These are phyloP conservation scores for Phytophthora palmivora DNA, from an alignment of 352 stramenopile species.

Conservation along the genomic window DNA sequence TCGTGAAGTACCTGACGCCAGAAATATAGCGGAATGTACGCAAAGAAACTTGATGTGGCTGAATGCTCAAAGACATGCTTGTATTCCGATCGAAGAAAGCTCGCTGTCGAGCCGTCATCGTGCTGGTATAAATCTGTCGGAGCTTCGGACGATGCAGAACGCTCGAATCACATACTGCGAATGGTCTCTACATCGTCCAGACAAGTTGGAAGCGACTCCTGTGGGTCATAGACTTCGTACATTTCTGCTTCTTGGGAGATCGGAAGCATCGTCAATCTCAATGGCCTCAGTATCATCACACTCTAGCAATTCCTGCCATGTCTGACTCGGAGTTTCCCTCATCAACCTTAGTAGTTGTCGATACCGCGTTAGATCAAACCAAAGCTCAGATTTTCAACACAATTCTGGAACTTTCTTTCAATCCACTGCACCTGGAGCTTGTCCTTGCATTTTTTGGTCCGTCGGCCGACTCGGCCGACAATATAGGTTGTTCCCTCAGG, in stretches of 20 bases:
- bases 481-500: background rate
- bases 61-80: slow-evolving; percentile 3
- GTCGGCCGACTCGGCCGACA: background rate
- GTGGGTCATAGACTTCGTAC: background rate
- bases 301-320: background rate
- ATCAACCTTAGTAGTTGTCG: background rate
- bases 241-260: background rate
- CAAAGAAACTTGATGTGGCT: slow-evolving; percentile 1
- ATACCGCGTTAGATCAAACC: background rate
- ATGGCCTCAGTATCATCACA: background rate
- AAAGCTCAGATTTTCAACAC: background rate
- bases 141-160: background rate
- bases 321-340: too few relatives aligned
- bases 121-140: background rate
- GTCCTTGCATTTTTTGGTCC: background rate
- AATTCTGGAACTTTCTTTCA: slow-evolving; percentile 2
- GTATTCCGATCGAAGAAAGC: background rate
- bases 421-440: slow-evolving; percentile 2
- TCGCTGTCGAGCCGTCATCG: background rate
- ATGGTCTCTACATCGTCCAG: too few relatives aligned
- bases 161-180: too few relatives aligned
- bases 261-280: background rate
- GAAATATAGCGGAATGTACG: slow-evolving; percentile 5
- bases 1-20: slow-evolving; percentile 2
- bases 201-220: too few relatives aligned